A percentile compares a stretch with the other conserved stretches of the same genome.
Conservation (phyloP, 2,329 filamentous ascomycete species). For the Penicillium sclerotiorum region DNA sequence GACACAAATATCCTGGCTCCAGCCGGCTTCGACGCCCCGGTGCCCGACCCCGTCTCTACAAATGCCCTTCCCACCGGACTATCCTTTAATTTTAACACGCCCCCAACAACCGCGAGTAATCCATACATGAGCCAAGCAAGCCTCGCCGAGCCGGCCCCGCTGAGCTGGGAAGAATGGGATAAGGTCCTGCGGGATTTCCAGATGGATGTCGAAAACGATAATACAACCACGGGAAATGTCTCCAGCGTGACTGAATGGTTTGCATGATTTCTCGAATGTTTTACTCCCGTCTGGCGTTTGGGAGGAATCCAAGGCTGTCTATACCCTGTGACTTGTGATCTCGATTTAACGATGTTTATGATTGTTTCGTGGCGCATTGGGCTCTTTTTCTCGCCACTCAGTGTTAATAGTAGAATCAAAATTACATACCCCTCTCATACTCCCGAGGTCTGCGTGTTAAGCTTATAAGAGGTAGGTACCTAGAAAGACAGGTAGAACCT, state of each 20-base stretch:
- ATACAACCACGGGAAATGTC: constrained; percentile 18
- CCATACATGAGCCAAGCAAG: constrained; percentile 20
- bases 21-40: constrained; percentile 14
- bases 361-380: too few relatives aligned
- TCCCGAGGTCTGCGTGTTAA: too few relatives aligned
- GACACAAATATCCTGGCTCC: constrained; percentile 28
- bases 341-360: too few relatives aligned
- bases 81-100: constrained; percentile 8
- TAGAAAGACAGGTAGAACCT: too few relatives aligned
- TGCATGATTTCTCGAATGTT: constrained; percentile 18
- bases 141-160: constrained; percentile 16
- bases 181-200: constrained; percentile 45
- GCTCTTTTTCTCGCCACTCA: too few relatives aligned
- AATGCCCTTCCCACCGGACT: constrained; percentile 12
- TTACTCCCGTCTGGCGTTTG: too few relatives aligned
- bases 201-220: constrained; percentile 35
- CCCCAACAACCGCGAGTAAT: constrained; percentile 15
- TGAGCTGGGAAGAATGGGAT: constrained; percentile 41
- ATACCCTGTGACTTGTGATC: too few relatives aligned
- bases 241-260: constrained; percentile 34
- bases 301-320: too few relatives aligned
- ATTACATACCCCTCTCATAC: too few relatives aligned
- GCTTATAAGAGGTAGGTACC: too few relatives aligned
- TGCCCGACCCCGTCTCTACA: constrained; percentile 6
- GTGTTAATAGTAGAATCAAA: too few relatives aligned